Base-by-base conservation (phyloP, 495 filamentous ascomycete genomes). In the Glonium stellatum region DNA sequence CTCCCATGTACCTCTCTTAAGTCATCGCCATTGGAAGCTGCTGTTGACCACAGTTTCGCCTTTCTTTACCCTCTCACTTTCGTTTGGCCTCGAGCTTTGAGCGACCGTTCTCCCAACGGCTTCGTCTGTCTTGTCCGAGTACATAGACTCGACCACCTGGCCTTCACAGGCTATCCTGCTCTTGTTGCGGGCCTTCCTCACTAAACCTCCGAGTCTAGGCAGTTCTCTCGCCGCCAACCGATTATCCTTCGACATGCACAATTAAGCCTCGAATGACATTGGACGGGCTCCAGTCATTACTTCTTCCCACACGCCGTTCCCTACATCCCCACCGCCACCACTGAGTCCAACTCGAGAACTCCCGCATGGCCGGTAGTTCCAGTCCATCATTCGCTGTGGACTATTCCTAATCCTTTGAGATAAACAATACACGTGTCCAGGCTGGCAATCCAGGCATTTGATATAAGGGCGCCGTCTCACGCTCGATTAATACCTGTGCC, bases 201-300 rank as follows among this genome's bases (percentile, higher is more conserved):
- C 19, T 2, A 18, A 27, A 5, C 21, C 19, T 51, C 23, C 21
- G 48, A 51, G 48, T 27, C 9, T 22, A 25, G 48, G 48, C 25
- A 51, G 48, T 51, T 51, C 19, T 4, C 48, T 51, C 48, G 19
- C 15, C 41, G 46, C 59, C 59, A 61, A 66, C 54, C 53, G 23
- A 58, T 50, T 50, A 39, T 11, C 23, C 42, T 53, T 42, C 57
- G 49, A 59, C 39, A 64, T 67, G 65, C 61, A 52, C 55, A 54
- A 59, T 41, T 48, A 42, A 31, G 48, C 25, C 31, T 36, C 57
- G 61, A 41, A 15, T 67, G 61, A 67, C 58, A 50, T 61, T 51
- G 58, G 55, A 54, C 65, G 58, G 65, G 61, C 56, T 67, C 61
- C 65, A 67, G 65, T 67, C 65, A 67, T 61, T 44, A n/a, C 48